These are phyloP conservation scores for Biscutella auriculata DNA, from an alignment of 441 rosid genomes.

Conservation along the genomic window DNA sequence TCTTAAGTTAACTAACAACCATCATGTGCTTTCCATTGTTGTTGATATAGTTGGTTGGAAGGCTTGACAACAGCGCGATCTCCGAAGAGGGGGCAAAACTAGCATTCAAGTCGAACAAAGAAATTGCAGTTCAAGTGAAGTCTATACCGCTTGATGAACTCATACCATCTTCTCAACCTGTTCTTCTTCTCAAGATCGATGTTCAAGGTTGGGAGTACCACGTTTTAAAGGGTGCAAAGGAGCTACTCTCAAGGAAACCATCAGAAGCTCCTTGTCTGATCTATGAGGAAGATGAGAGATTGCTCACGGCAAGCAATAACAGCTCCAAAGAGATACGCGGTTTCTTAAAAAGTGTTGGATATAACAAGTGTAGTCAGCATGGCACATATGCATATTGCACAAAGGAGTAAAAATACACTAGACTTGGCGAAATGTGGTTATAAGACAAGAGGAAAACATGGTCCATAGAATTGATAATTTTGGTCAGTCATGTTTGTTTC, in stretches of 20 bases:
- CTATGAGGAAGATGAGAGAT: slow-evolving; percentile 81
- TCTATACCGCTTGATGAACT: slow-evolving; percentile 72
- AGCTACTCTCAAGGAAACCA: slow-evolving; percentile 61
- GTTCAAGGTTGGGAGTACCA: slow-evolving; percentile 99
- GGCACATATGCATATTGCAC: slow-evolving; percentile 91
- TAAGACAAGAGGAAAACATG: background rate
- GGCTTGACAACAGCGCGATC: slow-evolving; percentile 92
- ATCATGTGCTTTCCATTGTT: background rate
- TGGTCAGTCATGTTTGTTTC: slow-evolving; percentile 13
- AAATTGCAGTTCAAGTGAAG: slow-evolving; percentile 73
- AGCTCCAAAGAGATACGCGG: slow-evolving; percentile 64
- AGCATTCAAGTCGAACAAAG: slow-evolving; percentile 89
- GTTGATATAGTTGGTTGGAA: slow-evolving; percentile 62
- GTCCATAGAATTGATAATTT: background rate
- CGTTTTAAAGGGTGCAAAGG: slow-evolving; percentile 72
- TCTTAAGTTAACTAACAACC: too few relatives aligned
- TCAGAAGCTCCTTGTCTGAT: slow-evolving; percentile 77
- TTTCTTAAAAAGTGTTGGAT: slow-evolving; percentile 58
- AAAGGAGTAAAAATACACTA: slow-evolving; percentile 27
- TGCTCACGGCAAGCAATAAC: slow-evolving; percentile 83
- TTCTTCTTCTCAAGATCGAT: slow-evolving; percentile 69
- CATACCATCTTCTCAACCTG: slow-evolving; percentile 41
- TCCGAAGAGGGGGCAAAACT: slow-evolving; percentile 83
- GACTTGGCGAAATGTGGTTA: background rate
- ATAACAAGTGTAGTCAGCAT: slow-evolving; percentile 51